Conservation (phyloP, 2,329 filamentous ascomycete genomes). For the Penicillium olsonii region DNA sequence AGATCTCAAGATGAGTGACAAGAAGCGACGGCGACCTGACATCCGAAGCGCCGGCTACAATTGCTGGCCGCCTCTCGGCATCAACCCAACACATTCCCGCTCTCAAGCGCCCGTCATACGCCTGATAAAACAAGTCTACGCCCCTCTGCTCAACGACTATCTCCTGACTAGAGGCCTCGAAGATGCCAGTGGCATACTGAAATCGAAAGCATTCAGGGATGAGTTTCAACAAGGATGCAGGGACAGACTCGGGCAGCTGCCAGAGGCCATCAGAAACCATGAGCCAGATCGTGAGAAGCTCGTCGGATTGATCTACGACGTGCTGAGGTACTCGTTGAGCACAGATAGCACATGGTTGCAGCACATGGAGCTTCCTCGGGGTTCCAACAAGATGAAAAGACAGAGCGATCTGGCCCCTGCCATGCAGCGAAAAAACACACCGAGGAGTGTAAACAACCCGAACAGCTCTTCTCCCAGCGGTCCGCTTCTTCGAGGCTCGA, state of each 20-base stretch:
- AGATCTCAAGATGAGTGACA: not conserved
- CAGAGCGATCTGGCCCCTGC: not conserved
- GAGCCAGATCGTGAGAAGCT: not conserved
- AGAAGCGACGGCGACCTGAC: not conserved
- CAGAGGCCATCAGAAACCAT: not conserved
- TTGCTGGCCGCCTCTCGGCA: not conserved
- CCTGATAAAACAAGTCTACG: not conserved
- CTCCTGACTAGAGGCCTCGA: not conserved
- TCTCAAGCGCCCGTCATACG: not conserved
- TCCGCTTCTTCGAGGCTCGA: not conserved
- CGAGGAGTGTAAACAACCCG: not conserved
- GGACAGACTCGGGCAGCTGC: not conserved
- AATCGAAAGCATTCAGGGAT: not conserved
- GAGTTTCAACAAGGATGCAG: not conserved
- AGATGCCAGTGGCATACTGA: not conserved
- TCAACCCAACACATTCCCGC: not conserved
- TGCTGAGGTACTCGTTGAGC: not conserved
- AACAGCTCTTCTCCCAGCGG: not conserved
- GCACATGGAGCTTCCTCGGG: not conserved
- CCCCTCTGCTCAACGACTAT: not conserved
- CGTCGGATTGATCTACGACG: not conserved
- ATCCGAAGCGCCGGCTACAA: not conserved
- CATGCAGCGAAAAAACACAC: not conserved
- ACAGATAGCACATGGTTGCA: not conserved
- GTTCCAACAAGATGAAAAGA: not conserved